These are phyloP conservation scores for Magnusiomyces fungicola DNA, from an alignment of 1,139 yeast genomes.

Conservation along the genomic window DNA sequence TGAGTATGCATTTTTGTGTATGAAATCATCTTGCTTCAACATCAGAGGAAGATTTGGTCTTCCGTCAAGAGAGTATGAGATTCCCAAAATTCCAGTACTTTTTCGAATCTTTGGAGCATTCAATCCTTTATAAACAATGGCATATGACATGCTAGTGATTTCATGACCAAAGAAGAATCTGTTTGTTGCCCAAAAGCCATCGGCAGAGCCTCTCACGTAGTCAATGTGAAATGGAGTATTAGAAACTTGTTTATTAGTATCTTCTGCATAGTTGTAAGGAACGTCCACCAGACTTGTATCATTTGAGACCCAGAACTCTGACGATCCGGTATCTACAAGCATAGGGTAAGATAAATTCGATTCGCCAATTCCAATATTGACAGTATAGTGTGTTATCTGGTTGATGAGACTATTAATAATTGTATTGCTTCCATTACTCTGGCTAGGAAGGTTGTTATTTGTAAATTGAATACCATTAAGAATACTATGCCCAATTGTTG, in stretches of 20 bases:
- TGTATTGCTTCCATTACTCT: not conserved
- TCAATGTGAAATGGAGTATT: slow-evolving; percentile 8
- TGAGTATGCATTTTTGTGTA: slow-evolving; percentile 43
- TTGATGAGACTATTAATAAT: slow-evolving; percentile 8
- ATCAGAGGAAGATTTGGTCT: slow-evolving; percentile 41
- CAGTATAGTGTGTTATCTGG: slow-evolving; percentile 18
- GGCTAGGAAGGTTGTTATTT: not conserved
- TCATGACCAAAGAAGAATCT: slow-evolving; percentile 3
- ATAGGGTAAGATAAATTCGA: slow-evolving; percentile 31
- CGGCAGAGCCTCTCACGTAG: slow-evolving; percentile 12
- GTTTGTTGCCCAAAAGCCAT: slow-evolving; percentile 13
- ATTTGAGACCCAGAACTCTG: slow-evolving; percentile 37
- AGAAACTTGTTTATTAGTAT: slow-evolving; percentile 1
- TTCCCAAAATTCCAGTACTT: slow-evolving; percentile 13
- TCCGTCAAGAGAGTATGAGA: slow-evolving; percentile 6
- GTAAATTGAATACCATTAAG: not conserved
- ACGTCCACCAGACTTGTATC: slow-evolving; percentile 17
- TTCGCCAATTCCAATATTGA: slow-evolving; percentile 34
- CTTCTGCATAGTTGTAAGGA: slow-evolving; percentile 1
- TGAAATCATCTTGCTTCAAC: slow-evolving; percentile 41
- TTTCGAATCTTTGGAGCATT: slow-evolving; percentile 8
- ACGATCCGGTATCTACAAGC: slow-evolving; percentile 38
- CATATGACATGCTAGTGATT: slow-evolving; percentile 10
- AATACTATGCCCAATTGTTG: not conserved
- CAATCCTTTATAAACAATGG: slow-evolving; percentile 8